Base-by-base conservation (phyloP, 768 basidiomycete genomes). In the Mycena olivaceomarginata region DNA sequence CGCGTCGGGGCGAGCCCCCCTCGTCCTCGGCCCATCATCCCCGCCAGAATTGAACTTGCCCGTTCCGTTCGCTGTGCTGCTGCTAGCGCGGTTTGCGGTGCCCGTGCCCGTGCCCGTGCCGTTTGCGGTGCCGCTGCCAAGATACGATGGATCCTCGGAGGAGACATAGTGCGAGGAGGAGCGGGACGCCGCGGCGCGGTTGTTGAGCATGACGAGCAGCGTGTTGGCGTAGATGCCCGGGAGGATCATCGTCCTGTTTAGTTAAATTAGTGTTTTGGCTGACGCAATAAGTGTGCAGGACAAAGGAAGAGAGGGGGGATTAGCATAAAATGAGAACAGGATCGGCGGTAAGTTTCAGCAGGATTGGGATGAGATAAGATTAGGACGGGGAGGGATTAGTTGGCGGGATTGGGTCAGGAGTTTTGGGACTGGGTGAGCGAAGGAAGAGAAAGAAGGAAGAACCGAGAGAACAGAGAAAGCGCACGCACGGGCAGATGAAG, bases 191-290 rank as follows among this genome's bases (percentile, higher is more conserved):
- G 22, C 77, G 67, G 53, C 78, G 66, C 84, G 80, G 69, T 81
- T 77, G 74, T 82, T 82, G 67, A 83, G 78, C 43, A 80, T 72
- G 64, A 82, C 79, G 18, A 83, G 72, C 37, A 83, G 76, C 5
- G 82, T 82, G 75, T 83, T 83, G 2, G 82, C 71, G 59, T 81
- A 80, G 45, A 80, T 39, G 46, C 81, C n/a, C 9, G 79, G 81
- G 0, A 82, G 72, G 43, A 82, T 67, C 31, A 79, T 74, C 11
- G 77, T 77, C 5, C 80, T 82, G 43, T 13, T 13, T 5, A 9
- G 25, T 9, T 3, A 7, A 5, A 22, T 53, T 8, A 60, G 66
- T 62, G 31, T 31, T 31, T 31, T 31, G 31, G 31, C 31, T 3
- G 31, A 31, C 31, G 3, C 31, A 31, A 31, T 31, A 31, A 3